Evolutionary conservation across 2,329 filamentous ascomycete genomes (phyloP), one percentile per base, ranked within the genome.

Genomic region (Ophiocordyceps robertsii): DNA sequence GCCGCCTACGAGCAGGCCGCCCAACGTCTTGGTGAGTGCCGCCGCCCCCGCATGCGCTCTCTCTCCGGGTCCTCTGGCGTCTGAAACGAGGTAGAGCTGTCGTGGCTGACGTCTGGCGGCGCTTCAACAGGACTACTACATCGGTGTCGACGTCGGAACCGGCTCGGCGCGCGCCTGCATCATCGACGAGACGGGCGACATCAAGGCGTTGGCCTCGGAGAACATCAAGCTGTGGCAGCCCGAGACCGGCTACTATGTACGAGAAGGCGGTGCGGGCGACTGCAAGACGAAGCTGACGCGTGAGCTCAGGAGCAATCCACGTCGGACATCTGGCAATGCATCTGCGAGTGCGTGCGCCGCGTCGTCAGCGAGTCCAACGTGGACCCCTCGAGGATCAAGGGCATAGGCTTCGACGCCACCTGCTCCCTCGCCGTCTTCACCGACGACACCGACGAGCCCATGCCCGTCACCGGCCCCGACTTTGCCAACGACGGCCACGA

Each of bases 401-500:
- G 92, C 45, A 87, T 98, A 55, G 92, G 92, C 42, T 96, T 98
- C 62, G 92, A 98, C 61, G 92, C 92, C 19, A 98, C 92, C n/a
- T 98, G 92, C 70, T 98, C 92, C 16, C 77, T 98, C 27, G 77
- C 89, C 29, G 89, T 96, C 52, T 95, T 98, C 65, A 75, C 81
- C 43, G 71, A 84, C 56, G 87, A 95, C 53, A 94, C 86, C 4
- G 84, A 95, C 60, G 84, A 94, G 63, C 92, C 92, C 2, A 72
- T 95, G 39, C 74, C 83, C n/a, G 86, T 98, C 19, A 95, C 89
- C 2, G 86, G 85, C 0, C 89, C 88, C 3, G 77, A 84, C 53
- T 96, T 95, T 55, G 44, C 52, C 44, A 75, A 84, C 52, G 80
- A 83, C 51, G 80, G 78, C 43, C 83, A 89, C 53, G 87, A 95